Percentiles rank a stretch among this genome's conserved stretches.
Evolutionary conservation across 129 eudicot species (phyloP).

Genomic region (Apium graveolens): DNA sequence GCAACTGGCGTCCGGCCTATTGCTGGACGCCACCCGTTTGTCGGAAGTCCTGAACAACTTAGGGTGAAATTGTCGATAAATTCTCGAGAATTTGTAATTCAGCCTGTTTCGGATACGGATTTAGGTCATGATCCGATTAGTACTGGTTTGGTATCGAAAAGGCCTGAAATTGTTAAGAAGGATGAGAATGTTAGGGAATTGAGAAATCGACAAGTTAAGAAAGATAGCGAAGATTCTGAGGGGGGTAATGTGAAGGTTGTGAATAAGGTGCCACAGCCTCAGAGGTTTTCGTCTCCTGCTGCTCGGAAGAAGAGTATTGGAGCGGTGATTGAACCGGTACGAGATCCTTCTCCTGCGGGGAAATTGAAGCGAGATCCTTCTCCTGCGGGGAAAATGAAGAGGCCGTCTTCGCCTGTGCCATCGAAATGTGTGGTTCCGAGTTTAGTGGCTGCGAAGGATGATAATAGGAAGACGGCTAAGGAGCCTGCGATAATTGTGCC

Average conservation of each 20-base stretch:
- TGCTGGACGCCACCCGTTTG: slow-evolving; percentile 70
- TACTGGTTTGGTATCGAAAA: slow-evolving; percentile 30
- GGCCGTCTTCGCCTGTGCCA: slow-evolving; percentile 90
- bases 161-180: slow-evolving; percentile 11
- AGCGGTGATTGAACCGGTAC: slow-evolving; percentile 29
- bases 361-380: slow-evolving; percentile 62
- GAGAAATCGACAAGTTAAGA: slow-evolving; percentile 40
- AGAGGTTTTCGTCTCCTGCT: slow-evolving; percentile 82
- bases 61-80: slow-evolving; percentile 41
- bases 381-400: slow-evolving; percentile 61
- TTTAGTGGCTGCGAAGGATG: slow-evolving; percentile 81
- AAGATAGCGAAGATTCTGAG: slow-evolving; percentile 17
- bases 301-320: slow-evolving; percentile 40
- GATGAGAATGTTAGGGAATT: slow-evolving; percentile 19
- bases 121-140: slow-evolving; percentile 43
- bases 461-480: slow-evolving; percentile 57
- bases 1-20: slow-evolving; percentile 57
- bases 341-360: slow-evolving; percentile 43
- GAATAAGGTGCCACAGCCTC: slow-evolving; percentile 35
- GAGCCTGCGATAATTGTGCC: slow-evolving; percentile 89
- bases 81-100: slow-evolving; percentile 50
- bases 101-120: slow-evolving; percentile 54
- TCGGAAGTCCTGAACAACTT: slow-evolving; percentile 69
- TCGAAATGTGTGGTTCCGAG: slow-evolving; percentile 96
- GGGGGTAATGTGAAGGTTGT: slow-evolving; percentile 16